Conservation (phyloP, 768 basidiomycete genomes). For the Serendipita sp. region DNA sequence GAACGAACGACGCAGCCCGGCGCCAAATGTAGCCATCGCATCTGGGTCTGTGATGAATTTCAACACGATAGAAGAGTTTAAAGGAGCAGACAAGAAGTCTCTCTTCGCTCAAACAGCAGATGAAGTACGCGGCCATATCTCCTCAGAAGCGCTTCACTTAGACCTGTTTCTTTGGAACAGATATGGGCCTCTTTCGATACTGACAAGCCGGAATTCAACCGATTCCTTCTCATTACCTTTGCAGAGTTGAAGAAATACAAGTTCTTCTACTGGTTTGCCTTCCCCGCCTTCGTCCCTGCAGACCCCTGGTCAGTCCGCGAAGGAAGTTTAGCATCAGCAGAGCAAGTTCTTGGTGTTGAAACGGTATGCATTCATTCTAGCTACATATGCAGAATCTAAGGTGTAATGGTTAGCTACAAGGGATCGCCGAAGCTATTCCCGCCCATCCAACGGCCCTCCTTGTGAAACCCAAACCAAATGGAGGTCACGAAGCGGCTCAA, state of each 20-base stretch:
- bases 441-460: slow-evolving; percentile 28
- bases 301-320: slow-evolving; percentile 76
- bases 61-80: slow-evolving; percentile 96
- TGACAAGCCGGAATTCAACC: slow-evolving; percentile 11
- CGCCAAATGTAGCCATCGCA: slow-evolving; percentile 34
- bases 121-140: slow-evolving; percentile 30
- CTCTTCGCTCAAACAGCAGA: slow-evolving; percentile 60
- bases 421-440: slow-evolving; percentile 37
- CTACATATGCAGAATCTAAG: neutral
- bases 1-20: slow-evolving; percentile 19
- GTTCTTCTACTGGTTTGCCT: slow-evolving; percentile 96
- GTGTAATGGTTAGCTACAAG: slow-evolving; percentile 4
- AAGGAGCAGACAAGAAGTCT: slow-evolving; percentile 71
- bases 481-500: slow-evolving; percentile 27
- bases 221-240: slow-evolving; percentile 81
- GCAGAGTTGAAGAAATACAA: slow-evolving; percentile 97
- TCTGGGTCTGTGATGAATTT: slow-evolving; percentile 75
- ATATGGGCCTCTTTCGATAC: neutral
- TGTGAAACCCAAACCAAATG: slow-evolving; percentile 12
- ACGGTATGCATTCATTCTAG: slow-evolving; percentile 20
- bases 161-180: neutral
- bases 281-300: slow-evolving; percentile 79
- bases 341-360: slow-evolving; percentile 26
- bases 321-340: slow-evolving; percentile 39
- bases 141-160: neutral